Conservation (phyloP, 129 eudicot species). For the Saussurea involucrata region DNA sequence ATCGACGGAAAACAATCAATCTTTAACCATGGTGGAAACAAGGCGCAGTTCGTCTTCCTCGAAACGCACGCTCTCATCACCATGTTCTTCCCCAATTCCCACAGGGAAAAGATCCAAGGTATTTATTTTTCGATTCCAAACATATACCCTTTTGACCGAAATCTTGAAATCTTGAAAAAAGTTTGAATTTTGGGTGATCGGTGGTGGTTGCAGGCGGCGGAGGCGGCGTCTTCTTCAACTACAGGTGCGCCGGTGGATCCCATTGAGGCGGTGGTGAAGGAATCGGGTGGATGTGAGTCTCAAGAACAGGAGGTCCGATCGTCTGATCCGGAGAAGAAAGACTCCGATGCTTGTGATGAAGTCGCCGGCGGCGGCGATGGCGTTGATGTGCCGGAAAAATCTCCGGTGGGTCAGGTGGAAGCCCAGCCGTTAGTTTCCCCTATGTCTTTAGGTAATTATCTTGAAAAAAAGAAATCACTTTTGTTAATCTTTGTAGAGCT, state of each 20-base stretch:
- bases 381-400: constrained; percentile 41
- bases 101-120: constrained; percentile 79
- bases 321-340: constrained; percentile 54
- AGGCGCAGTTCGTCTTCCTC: constrained; percentile 74
- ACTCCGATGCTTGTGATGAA: constrained; percentile 28
- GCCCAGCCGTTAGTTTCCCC: constrained; percentile 48
- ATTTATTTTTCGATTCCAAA: neutral
- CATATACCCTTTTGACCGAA: neutral
- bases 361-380: constrained; percentile 39
- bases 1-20: constrained; percentile 16
- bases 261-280: constrained; percentile 41
- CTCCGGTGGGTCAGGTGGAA: constrained; percentile 49
- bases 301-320: constrained; percentile 65
- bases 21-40: constrained; percentile 71
- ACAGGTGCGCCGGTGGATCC: constrained; percentile 41
- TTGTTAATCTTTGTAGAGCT: neutral
- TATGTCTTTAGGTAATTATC: constrained; percentile 33
- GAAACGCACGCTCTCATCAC: constrained; percentile 63
- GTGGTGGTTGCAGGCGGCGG: constrained; percentile 53
- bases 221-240: constrained; percentile 54
- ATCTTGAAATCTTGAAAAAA: neutral
- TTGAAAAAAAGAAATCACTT: neutral
- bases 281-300: constrained; percentile 49
- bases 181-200: constrained; percentile 12
- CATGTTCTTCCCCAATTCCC: constrained; percentile 54